Percentiles rank a stretch among this genome's conserved stretches.
phyloP scores from a whole-genome alignment of 2,329 filamentous ascomycete genomes.

The Huntiella omanensis region DNA sequence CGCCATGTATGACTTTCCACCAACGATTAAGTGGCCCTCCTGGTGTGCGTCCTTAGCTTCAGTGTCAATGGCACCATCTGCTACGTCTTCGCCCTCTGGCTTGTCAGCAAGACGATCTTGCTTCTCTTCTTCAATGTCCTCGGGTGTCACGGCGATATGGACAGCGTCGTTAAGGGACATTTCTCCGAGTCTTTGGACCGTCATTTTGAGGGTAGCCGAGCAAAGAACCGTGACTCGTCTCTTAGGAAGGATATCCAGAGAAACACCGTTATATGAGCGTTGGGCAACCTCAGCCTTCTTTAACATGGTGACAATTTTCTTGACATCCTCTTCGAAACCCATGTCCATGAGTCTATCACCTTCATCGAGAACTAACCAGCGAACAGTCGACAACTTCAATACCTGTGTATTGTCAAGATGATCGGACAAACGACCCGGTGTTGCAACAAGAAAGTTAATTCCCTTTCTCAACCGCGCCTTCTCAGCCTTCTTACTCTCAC shows the following conservation, averaged over 20 bases:
- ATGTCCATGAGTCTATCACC: slow-evolving; percentile 97
- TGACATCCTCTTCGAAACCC: slow-evolving; percentile 87
- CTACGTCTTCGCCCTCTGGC: slow-evolving; percentile 14
- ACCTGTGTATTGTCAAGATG: slow-evolving; percentile 85
- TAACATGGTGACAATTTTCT: slow-evolving; percentile 66
- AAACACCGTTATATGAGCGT: slow-evolving; percentile 37
- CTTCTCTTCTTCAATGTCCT: slow-evolving; percentile 21
- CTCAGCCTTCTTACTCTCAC: slow-evolving; percentile 57
- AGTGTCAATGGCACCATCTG: slow-evolving; percentile 5
- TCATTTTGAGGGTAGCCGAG: slow-evolving; percentile 96
- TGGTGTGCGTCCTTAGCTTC: slow-evolving; percentile 2
- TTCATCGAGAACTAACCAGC: slow-evolving; percentile 90
- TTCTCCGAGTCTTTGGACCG: slow-evolving; percentile 80
- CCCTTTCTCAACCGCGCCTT: slow-evolving; percentile 89
- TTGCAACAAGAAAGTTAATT: slow-evolving; percentile 87
- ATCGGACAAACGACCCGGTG: slow-evolving; percentile 76
- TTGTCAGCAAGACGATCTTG: slow-evolving; percentile 19
- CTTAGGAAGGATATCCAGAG: slow-evolving; percentile 47
- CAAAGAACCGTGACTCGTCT: slow-evolving; percentile 76
- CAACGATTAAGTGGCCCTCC: slow-evolving; percentile 5
- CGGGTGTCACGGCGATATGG: slow-evolving; percentile 55
- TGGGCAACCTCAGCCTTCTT: slow-evolving; percentile 42
- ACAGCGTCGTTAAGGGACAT: slow-evolving; percentile 88
- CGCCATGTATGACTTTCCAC: slow-evolving; percentile 44
- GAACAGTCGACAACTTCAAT: slow-evolving; percentile 68